Evolutionary conservation across 2,329 filamentous ascomycete species (phyloP).

Genomic region (Lasiodiplodia sp.): DNA sequence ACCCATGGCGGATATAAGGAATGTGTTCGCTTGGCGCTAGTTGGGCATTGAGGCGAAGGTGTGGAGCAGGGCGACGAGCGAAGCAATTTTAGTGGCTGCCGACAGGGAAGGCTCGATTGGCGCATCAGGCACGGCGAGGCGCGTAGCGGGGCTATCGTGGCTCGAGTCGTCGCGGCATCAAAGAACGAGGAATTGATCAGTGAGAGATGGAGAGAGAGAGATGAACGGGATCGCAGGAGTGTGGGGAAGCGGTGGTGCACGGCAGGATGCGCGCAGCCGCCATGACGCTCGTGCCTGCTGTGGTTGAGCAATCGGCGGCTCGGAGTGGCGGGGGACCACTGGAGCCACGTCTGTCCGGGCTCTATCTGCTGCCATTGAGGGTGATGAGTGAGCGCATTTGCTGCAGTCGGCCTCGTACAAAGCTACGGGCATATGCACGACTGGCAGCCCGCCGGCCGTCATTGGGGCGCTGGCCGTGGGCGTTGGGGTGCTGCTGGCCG

Average conservation of each 20-base stretch:
- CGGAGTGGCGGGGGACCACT: conserved; percentile 18
- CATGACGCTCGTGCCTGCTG: background rate
- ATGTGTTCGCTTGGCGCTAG: background rate
- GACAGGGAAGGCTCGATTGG: background rate
- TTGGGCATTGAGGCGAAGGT: conserved; percentile 1
- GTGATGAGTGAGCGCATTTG: conserved; percentile 22
- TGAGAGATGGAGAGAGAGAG: background rate
- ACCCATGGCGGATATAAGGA: conserved; percentile 26
- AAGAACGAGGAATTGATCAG: conserved; percentile 1
- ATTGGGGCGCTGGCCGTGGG: conserved; percentile 1
- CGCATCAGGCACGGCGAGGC: conserved; percentile 16
- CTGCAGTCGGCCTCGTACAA: conserved; percentile 14
- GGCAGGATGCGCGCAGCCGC: conserved; percentile 15
- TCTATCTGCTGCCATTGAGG: conserved; percentile 27
- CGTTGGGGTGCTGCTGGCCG: conserved; percentile 21
- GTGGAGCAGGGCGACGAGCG: conserved; percentile 1
- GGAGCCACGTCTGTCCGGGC: conserved; percentile 20
- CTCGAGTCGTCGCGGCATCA: conserved; percentile 8
- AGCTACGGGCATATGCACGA: conserved; percentile 21
- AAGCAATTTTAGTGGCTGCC: conserved; percentile 6
- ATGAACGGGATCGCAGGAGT: background rate
- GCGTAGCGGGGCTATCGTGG: conserved; percentile 17
- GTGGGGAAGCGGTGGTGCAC: conserved; percentile 19
- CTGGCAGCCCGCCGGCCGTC: background rate
- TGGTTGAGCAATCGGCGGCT: conserved; percentile 15